A percentile compares a stretch with the other conserved stretches of the same genome.
Evolutionary conservation across 441 rosid genomes (phyloP).

Genomic region (Brassica hybrid): DNA sequence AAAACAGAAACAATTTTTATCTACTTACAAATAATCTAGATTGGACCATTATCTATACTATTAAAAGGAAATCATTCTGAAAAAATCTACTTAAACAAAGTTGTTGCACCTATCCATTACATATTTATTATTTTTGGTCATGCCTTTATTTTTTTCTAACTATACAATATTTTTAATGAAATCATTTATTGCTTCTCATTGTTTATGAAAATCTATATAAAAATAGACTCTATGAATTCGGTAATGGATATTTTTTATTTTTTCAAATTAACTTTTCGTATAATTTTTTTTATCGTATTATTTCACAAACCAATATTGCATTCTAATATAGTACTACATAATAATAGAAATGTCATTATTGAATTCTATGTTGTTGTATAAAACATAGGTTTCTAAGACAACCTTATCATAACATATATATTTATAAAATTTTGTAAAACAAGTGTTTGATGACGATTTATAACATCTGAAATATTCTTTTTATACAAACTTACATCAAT

Average conservation of each 20-base stretch:
- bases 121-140: no score
- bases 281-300: neutral
- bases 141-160: neutral
- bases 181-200: neutral
- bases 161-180: no score
- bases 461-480: no score
- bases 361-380: no score
- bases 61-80: neutral
- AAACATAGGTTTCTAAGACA: neutral
- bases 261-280: neutral
- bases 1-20: no score
- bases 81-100: no score
- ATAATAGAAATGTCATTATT: no score
- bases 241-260: neutral
- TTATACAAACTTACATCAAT: neutral
- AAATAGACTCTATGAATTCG: neutral
- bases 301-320: neutral
- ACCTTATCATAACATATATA: neutral
- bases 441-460: neutral
- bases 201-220: no score
- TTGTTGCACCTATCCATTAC: neutral
- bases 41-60: neutral
- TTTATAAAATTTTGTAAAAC: neutral
- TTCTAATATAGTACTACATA: no score
- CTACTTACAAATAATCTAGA: no score